Conservation (phyloP, 2,329 filamentous ascomycete species). For the Decorospora gaudefroyi region DNA sequence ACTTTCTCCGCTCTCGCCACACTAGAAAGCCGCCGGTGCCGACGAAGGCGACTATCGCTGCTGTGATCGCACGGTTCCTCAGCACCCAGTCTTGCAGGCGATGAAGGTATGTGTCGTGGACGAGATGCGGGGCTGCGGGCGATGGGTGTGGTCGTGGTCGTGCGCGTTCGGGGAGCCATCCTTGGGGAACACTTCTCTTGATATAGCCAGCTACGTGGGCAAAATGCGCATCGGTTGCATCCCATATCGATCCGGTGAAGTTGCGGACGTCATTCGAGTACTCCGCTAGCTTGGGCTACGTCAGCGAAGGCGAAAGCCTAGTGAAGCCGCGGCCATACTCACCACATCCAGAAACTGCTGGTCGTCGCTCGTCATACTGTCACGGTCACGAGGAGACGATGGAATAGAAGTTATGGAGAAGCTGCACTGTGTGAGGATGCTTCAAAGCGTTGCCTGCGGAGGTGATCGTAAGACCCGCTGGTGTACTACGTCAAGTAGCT, state of each 20-base stretch:
- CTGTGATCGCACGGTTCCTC: slow-evolving; percentile 73
- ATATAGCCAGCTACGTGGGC: slow-evolving; percentile 73
- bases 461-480: slow-evolving; percentile 8
- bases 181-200: slow-evolving; percentile 67
- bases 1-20: slow-evolving; percentile 63
- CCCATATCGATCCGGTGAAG: slow-evolving; percentile 74
- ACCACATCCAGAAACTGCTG: slow-evolving; percentile 79
- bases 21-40: slow-evolving; percentile 65
- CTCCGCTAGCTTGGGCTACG: slow-evolving; percentile 56
- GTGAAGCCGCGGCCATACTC: slow-evolving; percentile 48
- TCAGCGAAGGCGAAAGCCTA: slow-evolving; percentile 13
- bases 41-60: slow-evolving; percentile 70
- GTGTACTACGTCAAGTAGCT: slow-evolving; percentile 19
- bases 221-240: slow-evolving; percentile 79
- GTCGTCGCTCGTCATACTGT: slow-evolving; percentile 75
- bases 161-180: slow-evolving; percentile 74
- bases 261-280: slow-evolving; percentile 68
- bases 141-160: slow-evolving; percentile 60
- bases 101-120: slow-evolving; percentile 56
- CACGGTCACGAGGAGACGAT: not conserved
- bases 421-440: slow-evolving; percentile 1
- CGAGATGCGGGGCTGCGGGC: slow-evolving; percentile 51
- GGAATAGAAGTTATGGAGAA: not conserved
- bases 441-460: slow-evolving; percentile 8
- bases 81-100: slow-evolving; percentile 71